Evolutionary conservation across 106 monocot genomes (phyloP).

Genomic region (Acorus calamus): DNA sequence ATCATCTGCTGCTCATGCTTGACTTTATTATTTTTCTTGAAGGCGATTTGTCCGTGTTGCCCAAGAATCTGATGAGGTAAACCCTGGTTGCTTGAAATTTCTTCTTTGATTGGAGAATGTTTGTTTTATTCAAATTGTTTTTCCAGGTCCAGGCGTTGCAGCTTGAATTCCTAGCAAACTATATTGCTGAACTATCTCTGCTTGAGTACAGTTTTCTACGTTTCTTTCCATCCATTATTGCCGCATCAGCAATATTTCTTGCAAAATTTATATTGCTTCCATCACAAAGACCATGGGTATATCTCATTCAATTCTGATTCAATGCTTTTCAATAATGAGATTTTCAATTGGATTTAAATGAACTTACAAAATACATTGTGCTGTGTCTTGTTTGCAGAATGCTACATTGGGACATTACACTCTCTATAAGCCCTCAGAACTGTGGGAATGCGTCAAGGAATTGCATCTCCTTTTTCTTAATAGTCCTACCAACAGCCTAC

Average conservation of each 20-base stretch:
- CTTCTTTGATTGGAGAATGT: background rate
- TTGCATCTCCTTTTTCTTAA: slow-evolving; percentile 55
- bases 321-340: background rate
- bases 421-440: slow-evolving; percentile 51
- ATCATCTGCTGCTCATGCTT: background rate
- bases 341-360: no score
- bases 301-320: background rate
- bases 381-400: slow-evolving; percentile 36
- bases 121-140: background rate
- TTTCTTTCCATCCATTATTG: slow-evolving; percentile 57
- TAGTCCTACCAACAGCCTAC: slow-evolving; percentile 50
- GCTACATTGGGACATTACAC: slow-evolving; percentile 68
- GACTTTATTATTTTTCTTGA: background rate
- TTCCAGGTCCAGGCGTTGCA: slow-evolving; percentile 30
- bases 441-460: slow-evolving; percentile 65
- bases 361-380: background rate
- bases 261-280: slow-evolving; percentile 65
- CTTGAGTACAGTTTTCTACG: slow-evolving; percentile 59
- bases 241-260: slow-evolving; percentile 71
- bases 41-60: slow-evolving; percentile 80
- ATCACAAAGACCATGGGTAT: slow-evolving; percentile 72
- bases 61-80: slow-evolving; percentile 58
- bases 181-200: slow-evolving; percentile 73
- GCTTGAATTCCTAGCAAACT: slow-evolving; percentile 74
- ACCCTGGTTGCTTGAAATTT: background rate